These are phyloP conservation scores for Botrytis aclada DNA, from an alignment of 2,329 filamentous ascomycete species.

Conservation along the genomic window DNA sequence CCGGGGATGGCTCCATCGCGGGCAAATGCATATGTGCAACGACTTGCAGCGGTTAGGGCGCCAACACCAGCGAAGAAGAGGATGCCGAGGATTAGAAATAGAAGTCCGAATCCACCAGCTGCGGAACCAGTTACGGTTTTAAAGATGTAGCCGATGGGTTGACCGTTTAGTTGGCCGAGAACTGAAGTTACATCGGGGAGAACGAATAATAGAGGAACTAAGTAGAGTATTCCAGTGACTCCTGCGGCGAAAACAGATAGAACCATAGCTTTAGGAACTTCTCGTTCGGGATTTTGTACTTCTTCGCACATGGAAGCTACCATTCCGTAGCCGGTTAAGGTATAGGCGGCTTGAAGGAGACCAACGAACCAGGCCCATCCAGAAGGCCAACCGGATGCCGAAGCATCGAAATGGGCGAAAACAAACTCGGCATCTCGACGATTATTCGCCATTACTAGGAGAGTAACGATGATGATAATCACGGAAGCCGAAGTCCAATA, in stretches of 20 bases:
- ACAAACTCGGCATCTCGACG: conserved; percentile 61
- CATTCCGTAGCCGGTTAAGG: conserved; percentile 36
- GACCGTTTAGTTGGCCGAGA: conserved; percentile 64
- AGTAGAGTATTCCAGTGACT: conserved; percentile 62
- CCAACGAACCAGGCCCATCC: conserved; percentile 74
- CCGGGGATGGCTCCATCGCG: conserved; percentile 72
- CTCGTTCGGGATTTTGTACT: conserved; percentile 63
- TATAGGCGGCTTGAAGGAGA: conserved; percentile 60
- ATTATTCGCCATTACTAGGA: conserved; percentile 54
- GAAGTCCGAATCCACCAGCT: conserved; percentile 70
- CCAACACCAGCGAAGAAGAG: conserved; percentile 74
- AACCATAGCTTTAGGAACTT: conserved; percentile 70
- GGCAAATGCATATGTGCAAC: conserved; percentile 74
- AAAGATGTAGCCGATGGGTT: conserved; percentile 74
- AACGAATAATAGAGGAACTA: conserved; percentile 74
- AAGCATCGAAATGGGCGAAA: conserved; percentile 66
- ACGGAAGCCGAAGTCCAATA: conserved; percentile 67
- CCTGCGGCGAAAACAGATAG: conserved; percentile 65
- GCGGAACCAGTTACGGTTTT: conserved; percentile 59
- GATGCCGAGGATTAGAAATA: conserved; percentile 75
- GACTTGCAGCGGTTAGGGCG: conserved; percentile 68
- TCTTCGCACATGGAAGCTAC: conserved; percentile 72
- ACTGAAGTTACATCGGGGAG: conserved; percentile 64
- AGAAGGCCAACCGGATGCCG: conserved; percentile 60
- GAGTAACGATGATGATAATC: conserved; percentile 63